phyloP scores from a whole-genome alignment of 305 asterid genomes.

The Lippia alba region DNA sequence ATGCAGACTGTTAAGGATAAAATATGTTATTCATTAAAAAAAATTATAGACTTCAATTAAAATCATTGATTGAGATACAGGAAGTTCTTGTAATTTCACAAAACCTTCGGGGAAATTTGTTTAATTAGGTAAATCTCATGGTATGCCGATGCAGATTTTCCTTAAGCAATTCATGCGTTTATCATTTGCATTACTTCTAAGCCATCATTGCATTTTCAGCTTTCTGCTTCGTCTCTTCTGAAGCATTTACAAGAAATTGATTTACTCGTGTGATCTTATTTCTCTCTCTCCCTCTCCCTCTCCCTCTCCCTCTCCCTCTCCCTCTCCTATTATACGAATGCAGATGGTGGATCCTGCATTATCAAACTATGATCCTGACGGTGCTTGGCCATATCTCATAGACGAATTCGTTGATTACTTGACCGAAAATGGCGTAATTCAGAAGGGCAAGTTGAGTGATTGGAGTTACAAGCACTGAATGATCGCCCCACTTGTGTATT shows the following conservation, averaged over 20 bases:
- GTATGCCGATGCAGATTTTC: too few relatives aligned
- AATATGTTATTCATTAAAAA: too few relatives aligned
- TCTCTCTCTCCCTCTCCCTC: too few relatives aligned
- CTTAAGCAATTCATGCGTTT: constrained; percentile 5
- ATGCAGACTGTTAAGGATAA: too few relatives aligned
- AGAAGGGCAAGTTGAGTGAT: constrained; percentile 70
- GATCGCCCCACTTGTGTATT: constrained; percentile 32
- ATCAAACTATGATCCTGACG: constrained; percentile 90
- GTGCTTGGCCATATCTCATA: constrained; percentile 99
- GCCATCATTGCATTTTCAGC: neutral
- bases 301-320: neutral
- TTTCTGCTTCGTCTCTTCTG: neutral
- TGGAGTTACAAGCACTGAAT: constrained; percentile 68
- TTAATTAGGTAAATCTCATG: too few relatives aligned
- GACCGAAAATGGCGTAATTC: constrained; percentile 67
- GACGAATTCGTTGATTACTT: constrained; percentile 96
- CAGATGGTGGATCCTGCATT: constrained; percentile 87
- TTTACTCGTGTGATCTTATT: too few relatives aligned
- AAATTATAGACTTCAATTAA: too few relatives aligned
- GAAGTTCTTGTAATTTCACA: too few relatives aligned
- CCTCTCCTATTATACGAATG: constrained; percentile 26
- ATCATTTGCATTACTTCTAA: neutral
- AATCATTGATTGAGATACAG: too few relatives aligned
- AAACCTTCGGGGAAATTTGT: too few relatives aligned
- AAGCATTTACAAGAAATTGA: too few relatives aligned